These are phyloP conservation scores for Hericium rajendrae DNA, from an alignment of 768 basidiomycete genomes.

Conservation along the genomic window DNA sequence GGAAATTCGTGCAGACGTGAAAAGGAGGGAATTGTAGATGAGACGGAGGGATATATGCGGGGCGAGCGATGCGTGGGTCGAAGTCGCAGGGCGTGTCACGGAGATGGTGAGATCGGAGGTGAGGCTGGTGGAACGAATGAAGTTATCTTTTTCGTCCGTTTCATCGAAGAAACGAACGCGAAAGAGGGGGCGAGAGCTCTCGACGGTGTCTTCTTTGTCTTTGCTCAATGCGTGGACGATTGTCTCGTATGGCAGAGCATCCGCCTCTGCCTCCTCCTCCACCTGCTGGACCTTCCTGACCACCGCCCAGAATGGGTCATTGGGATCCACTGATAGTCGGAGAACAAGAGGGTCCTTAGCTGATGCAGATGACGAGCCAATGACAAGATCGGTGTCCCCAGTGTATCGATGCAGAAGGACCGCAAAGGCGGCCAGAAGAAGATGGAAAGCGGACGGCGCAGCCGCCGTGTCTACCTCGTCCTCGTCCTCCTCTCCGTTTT, in stretches of 20 bases:
- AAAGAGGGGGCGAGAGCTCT: slow-evolving; percentile 56
- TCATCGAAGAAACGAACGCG: slow-evolving; percentile 96
- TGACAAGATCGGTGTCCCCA: slow-evolving; percentile 87
- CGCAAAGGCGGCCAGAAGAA: slow-evolving; percentile 86
- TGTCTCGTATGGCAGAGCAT: slow-evolving; percentile 72
- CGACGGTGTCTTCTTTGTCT: slow-evolving; percentile 52
- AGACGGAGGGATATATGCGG: slow-evolving; percentile 74
- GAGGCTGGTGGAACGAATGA: slow-evolving; percentile 69
- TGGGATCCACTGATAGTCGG: slow-evolving; percentile 71
- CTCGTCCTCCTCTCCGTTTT: slow-evolving; percentile 39
- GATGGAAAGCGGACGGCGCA: slow-evolving; percentile 78
- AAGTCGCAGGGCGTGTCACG: slow-evolving; percentile 61
- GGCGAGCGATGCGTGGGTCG: slow-evolving; percentile 60
- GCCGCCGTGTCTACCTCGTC: slow-evolving; percentile 35
- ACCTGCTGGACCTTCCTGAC: slow-evolving; percentile 78
- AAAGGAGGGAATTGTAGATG: slow-evolving; percentile 91
- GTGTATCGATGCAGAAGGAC: slow-evolving; percentile 91
- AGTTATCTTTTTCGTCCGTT: slow-evolving; percentile 66
- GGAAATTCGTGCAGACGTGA: slow-evolving; percentile 67
- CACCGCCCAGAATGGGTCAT: slow-evolving; percentile 84
- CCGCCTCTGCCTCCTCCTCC: slow-evolving; percentile 73
- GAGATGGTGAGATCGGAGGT: slow-evolving; percentile 93
- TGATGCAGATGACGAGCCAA: slow-evolving; percentile 77
- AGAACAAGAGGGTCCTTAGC: slow-evolving; percentile 76
- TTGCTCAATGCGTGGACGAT: slow-evolving; percentile 61